Evolutionary conservation across 352 stramenopile genomes (phyloP), one percentile per base, ranked within the genome.

Genomic region (Pythium folliculosum): DNA sequence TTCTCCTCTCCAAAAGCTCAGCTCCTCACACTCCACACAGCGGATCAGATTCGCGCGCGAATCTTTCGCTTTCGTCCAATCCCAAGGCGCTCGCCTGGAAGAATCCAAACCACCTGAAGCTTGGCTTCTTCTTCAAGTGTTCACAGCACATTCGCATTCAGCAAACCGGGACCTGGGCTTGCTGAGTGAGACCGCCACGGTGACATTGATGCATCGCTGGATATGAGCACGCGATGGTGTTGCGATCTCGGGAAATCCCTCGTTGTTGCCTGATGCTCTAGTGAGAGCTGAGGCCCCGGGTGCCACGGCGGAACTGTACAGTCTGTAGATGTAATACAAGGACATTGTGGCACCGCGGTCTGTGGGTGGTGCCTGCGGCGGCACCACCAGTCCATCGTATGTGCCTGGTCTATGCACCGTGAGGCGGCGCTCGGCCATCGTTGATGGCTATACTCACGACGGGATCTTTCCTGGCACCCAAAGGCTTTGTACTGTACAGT

Each of bases 11-110:
- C 27, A 32, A 32, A 5, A 32, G 27, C 27, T 32, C 27, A 32
- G 27, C 27, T 5, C 27, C 27, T 6, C 4, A 47, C 40, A 47
- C 3, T 44, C 38, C 10, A 47, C 23, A 9, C 4, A 2, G 49
- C 9, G 25, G 27, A 56, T 56, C 49, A 56, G 49, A 56, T 56
- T 56, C 49, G 9, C 49, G 27, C 40, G 49, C 49, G 49, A 56
- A 56, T 56, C 49, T 56, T n/a, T 6, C 40, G 35, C 35, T 10
- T 40, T 7, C 35, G 35, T 40, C 8, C 12, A 47, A 19, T 21
- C 40, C 40, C 10, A 19, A 6, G 40, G 1, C 9, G 14, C 10
- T 5, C 40, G 10, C 17, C 40, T 6, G 17, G 17, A 47, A 47
- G 40, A 47, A 47, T 47, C 40, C 40, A 47, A 47, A 2, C 8